phyloP scores from a whole-genome alignment of 2,329 filamentous ascomycete genomes.

The Pezicula rhizophila region DNA sequence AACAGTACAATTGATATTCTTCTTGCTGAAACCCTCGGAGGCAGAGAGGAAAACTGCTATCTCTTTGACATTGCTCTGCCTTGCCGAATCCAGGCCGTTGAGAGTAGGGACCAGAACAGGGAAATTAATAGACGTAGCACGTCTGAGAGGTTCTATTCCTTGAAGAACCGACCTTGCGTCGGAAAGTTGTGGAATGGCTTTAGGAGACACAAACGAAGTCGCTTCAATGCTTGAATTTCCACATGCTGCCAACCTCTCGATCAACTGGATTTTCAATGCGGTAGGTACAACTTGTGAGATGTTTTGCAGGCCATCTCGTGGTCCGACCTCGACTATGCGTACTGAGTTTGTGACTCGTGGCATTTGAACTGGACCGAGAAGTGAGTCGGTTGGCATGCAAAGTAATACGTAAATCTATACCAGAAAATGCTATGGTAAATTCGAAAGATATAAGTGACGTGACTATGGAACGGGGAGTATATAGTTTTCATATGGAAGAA shows the following conservation, averaged over 20 bases:
- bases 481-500: no score
- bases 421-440: no score
- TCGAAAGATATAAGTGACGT: no score
- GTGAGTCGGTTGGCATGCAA: neutral
- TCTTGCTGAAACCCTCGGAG: slow-evolving; percentile 50
- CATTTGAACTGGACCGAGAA: neutral
- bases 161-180: slow-evolving; percentile 45
- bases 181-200: slow-evolving; percentile 62
- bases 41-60: slow-evolving; percentile 53
- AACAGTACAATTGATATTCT: slow-evolving; percentile 55
- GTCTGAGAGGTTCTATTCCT: neutral
- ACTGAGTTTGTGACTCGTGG: neutral
- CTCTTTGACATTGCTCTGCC: slow-evolving; percentile 16
- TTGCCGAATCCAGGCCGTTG: slow-evolving; percentile 43
- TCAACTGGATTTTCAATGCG: slow-evolving; percentile 56
- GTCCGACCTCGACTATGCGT: slow-evolving; percentile 60
- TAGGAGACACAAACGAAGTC: slow-evolving; percentile 61
- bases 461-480: no score
- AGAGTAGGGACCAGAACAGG: slow-evolving; percentile 44
- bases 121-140: slow-evolving; percentile 1
- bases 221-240: slow-evolving; percentile 58
- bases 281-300: slow-evolving; percentile 54
- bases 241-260: slow-evolving; percentile 48
- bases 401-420: no score
- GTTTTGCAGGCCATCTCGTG: slow-evolving; percentile 65